Conservation (phyloP, 352 stramenopile genomes). For the Globisporangium solare region DNA sequence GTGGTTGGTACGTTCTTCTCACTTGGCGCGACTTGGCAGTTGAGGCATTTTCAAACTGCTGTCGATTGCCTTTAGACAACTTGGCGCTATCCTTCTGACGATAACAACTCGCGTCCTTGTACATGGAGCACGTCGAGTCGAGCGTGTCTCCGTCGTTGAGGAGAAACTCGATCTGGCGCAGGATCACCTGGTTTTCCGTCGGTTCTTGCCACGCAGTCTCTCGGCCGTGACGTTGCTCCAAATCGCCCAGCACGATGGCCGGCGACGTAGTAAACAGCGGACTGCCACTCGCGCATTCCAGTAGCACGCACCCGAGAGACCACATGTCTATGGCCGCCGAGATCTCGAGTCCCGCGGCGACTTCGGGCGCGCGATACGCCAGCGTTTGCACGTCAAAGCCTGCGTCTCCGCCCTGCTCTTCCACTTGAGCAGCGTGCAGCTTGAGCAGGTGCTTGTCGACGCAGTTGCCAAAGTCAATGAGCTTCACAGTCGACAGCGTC, state of each 20-base stretch:
- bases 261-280: conserved; percentile 44
- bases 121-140: conserved; percentile 17
- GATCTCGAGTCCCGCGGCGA: conserved; percentile 54
- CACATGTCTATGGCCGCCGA: conserved; percentile 71
- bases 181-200: conserved; percentile 32
- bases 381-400: conserved; percentile 75
- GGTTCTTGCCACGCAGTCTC: not conserved
- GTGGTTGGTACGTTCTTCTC: conserved; percentile 2
- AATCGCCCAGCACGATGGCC: not conserved
- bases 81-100: not conserved
- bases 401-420: conserved; percentile 16
- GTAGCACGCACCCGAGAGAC: conserved; percentile 68
- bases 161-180: conserved; percentile 39
- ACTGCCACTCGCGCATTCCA: conserved; percentile 52
- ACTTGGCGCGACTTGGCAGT: not conserved
- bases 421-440: conserved; percentile 23
- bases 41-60: not conserved
- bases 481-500: conserved; percentile 30
- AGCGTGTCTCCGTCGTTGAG: conserved; percentile 27
- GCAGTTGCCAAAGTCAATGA: conserved; percentile 80
- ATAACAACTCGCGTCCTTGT: conserved; percentile 11
- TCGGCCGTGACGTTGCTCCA: not conserved
- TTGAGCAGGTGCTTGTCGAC: conserved; percentile 37
- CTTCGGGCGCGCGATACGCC: conserved; percentile 66
- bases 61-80: not conserved